Conservation (phyloP, 2,329 filamentous ascomycete species). For the Lasiodiplodia sp. region DNA sequence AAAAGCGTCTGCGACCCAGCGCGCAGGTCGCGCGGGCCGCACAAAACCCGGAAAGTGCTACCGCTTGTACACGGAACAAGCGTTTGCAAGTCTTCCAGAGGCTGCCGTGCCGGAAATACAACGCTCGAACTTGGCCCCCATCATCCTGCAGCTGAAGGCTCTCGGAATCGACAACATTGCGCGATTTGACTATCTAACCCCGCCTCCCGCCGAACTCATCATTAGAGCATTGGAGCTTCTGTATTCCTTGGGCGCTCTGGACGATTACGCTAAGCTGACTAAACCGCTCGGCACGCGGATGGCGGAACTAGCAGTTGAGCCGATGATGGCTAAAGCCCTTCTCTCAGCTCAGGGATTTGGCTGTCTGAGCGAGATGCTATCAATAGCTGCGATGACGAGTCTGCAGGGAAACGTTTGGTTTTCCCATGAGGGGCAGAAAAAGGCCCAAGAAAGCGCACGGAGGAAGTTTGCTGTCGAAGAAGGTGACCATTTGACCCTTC, state of each 20-base stretch:
- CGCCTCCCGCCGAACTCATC: constrained; percentile 85
- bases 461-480: constrained; percentile 90
- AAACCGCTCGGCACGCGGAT: constrained; percentile 86
- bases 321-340: constrained; percentile 92
- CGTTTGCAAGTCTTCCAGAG: constrained; percentile 70
- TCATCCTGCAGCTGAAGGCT: constrained; percentile 90
- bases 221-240: constrained; percentile 86
- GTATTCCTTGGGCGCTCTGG: constrained; percentile 84
- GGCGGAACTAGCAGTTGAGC: constrained; percentile 91
- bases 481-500: constrained; percentile 89
- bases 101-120: constrained; percentile 89
- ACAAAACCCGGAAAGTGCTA: constrained; percentile 94
- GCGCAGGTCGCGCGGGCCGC: constrained; percentile 87
- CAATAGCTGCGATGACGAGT: constrained; percentile 93
- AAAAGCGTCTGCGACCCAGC: constrained; percentile 90
- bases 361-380: constrained; percentile 85
- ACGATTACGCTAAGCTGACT: constrained; percentile 89
- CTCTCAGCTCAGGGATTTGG: constrained; percentile 76
- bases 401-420: constrained; percentile 85
- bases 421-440: constrained; percentile 78
- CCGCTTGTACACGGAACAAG: constrained; percentile 83
- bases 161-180: constrained; percentile 94
- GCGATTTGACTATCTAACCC: constrained; percentile 86
- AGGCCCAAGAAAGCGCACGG: constrained; percentile 74
- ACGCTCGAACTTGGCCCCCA: constrained; percentile 85